Percentiles rank a stretch among this genome's conserved stretches.
phyloP scores from a whole-genome alignment of 306 rosid species.

The Sicyos edulis region DNA sequence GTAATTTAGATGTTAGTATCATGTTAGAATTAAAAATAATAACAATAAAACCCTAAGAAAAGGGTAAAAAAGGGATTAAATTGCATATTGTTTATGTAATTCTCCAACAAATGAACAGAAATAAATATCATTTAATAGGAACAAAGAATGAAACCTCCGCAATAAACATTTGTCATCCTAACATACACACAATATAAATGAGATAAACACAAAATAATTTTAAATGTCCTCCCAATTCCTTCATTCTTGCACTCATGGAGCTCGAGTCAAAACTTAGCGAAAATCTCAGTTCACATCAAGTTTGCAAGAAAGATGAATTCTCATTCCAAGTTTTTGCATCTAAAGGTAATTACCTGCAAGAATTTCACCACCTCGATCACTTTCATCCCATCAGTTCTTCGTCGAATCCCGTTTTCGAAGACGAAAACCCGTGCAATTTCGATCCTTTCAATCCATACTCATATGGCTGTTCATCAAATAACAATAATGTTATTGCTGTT shows the following conservation, averaged over 20 bases:
- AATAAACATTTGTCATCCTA: conserved; percentile 26
- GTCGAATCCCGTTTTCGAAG: conserved; percentile 38
- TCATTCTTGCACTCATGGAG: conserved; percentile 46
- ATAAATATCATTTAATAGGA: conserved; percentile 11
- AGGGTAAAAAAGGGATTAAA: no score
- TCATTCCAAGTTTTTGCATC: conserved; percentile 39
- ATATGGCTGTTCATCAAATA: conserved; percentile 26
- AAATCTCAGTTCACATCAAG: conserved; percentile 32
- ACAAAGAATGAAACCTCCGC: conserved; percentile 18
- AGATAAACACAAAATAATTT: not conserved
- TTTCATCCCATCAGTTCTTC: conserved; percentile 43
- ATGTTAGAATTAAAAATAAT: no score
- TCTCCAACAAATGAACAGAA: conserved; percentile 14
- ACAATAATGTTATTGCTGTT: conserved; percentile 10
- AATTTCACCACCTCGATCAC: conserved; percentile 51
- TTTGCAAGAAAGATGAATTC: conserved; percentile 38
- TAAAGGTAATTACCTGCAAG: conserved; percentile 50
- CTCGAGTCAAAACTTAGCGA: conserved; percentile 34
- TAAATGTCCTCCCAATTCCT: conserved; percentile 25
- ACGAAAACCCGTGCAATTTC: conserved; percentile 32
- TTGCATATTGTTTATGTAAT: not conserved
- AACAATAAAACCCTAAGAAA: no score
- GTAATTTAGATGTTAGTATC: no score
- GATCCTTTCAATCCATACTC: conserved; percentile 35
- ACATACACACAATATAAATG: not conserved